phyloP scores from a whole-genome alignment of 495 filamentous ascomycete genomes.

The Podospora pseudopauciseta region DNA sequence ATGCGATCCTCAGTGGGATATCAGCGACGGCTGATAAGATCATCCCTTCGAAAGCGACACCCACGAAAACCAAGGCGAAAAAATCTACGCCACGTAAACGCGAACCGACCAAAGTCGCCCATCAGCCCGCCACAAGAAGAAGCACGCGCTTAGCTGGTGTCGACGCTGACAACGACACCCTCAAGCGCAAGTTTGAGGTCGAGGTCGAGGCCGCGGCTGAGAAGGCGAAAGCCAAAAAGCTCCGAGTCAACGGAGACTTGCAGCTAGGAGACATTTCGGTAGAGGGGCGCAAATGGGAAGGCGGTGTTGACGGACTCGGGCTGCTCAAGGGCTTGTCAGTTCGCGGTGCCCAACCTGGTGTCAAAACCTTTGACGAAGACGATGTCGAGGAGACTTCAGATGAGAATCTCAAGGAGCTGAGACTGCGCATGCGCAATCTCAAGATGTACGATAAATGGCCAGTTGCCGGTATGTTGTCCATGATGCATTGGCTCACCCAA shows the following conservation, averaged over 20 bases:
- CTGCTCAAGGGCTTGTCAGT: conserved; percentile 39
- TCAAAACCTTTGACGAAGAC: conserved; percentile 72
- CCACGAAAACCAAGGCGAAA: conserved; percentile 28
- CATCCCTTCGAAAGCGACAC: conserved; percentile 26
- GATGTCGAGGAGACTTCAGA: conserved; percentile 80
- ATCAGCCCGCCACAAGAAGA: conserved; percentile 40
- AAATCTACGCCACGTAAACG: conserved; percentile 26
- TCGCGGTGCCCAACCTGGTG: conserved; percentile 71
- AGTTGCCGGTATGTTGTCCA: conserved; percentile 60
- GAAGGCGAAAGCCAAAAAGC: conserved; percentile 63
- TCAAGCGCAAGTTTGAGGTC: conserved; percentile 77
- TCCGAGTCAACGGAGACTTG: conserved; percentile 67
- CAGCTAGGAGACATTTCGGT: conserved; percentile 75
- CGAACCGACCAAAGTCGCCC: conserved; percentile 32
- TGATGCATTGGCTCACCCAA: neutral
- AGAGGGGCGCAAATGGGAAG: conserved; percentile 61
- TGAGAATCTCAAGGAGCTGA: conserved; percentile 67
- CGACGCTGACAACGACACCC: conserved; percentile 60
- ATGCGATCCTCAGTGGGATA: conserved; percentile 47
- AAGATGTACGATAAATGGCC: conserved; percentile 77
- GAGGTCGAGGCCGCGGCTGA: conserved; percentile 60
- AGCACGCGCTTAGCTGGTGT: conserved; percentile 51
- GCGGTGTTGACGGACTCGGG: conserved; percentile 40
- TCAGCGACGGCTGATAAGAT: conserved; percentile 34
- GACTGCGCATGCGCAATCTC: conserved; percentile 76